Percentiles rank a stretch among this genome's conserved stretches.
Conservation (phyloP, 768 basidiomycete species). For the Lactarius akahatsu region DNA sequence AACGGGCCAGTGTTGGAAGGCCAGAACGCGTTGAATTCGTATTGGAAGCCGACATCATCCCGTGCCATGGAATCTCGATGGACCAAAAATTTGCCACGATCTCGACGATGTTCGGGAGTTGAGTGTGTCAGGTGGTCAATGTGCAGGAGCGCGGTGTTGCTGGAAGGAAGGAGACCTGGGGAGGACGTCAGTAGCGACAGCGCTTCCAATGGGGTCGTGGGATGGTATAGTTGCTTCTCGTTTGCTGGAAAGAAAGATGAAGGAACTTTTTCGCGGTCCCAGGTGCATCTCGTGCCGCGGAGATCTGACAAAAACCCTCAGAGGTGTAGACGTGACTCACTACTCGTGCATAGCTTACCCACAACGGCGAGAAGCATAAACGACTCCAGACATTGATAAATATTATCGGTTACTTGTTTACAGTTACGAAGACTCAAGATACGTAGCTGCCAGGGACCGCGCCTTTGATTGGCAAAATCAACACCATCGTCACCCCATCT, state of each 20-base stretch:
- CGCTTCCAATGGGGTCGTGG: constrained; percentile 20
- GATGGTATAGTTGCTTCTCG: constrained; percentile 25
- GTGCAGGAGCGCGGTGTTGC: constrained; percentile 19
- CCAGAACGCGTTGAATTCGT: constrained; percentile 12
- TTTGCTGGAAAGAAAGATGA: constrained; percentile 22
- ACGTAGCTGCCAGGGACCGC: constrained; percentile 31
- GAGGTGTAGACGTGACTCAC: background rate
- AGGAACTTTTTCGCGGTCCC: constrained; percentile 18
- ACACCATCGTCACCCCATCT: constrained; percentile 38
- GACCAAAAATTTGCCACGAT: too few species aligned
- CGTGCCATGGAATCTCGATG: background rate
- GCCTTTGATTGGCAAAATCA: constrained; percentile 23
- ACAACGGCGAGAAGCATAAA: constrained; percentile 28
- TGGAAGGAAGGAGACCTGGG: constrained; percentile 20
- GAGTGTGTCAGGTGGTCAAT: constrained; percentile 25
- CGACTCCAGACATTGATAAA: constrained; percentile 20
- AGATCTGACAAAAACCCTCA: constrained; percentile 22
- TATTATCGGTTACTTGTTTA: constrained; percentile 15
- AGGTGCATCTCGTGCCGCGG: constrained; percentile 27
- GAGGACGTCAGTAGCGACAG: constrained; percentile 18
- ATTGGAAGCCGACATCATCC: background rate
- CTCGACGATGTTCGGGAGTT: background rate
- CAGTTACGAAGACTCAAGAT: constrained; percentile 29
- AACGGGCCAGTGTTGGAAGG: background rate
- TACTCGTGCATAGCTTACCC: constrained; percentile 20